Base-by-base conservation (phyloP, 1,139 yeast species). In the Chernovozyma sophiae-reginae region DNA sequence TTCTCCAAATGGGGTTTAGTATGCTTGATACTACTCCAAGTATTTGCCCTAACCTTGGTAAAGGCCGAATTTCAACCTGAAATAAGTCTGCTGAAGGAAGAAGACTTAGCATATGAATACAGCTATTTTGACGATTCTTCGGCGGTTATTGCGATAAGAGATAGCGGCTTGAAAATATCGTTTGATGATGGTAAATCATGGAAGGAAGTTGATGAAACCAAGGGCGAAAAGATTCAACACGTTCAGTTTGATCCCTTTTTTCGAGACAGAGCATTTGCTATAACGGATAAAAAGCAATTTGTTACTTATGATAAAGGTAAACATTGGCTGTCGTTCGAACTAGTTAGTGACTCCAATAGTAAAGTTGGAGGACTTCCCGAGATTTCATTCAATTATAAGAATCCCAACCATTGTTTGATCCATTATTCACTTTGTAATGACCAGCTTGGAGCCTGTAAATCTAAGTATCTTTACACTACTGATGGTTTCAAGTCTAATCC, bases 131-230 rank as follows among this genome's bases (percentile, higher is more conserved):
- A 79, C 45, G 85, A 79, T 49, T 74, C 84, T 0, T 49, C 75
- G 3, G 63, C 63, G 14, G 51, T 81, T 5, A 46, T 83, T 29
- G 60, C 66, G 11, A 53, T 69, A 31, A 65, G 65, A 11, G 52
- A 57, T 0, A 35, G 42, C 0, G 39, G 45, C 4, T 54, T 79
- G 2, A 58, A 45, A 28, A 47, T 72, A 8, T 80, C 90, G 0
- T 60, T 53, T 13, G 74, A 84, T 51, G 78, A 80, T 45, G 94
- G 94, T 6, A 64, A 53, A 15, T 51, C 65, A 0, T 85, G 86
- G 82, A 45, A 56, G 1, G 45, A 48, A 12, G 56, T 73, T 2
- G 49, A 57, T 25, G 66, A 53, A 3, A 34, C 61, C 48, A 39
- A 58, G 43, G 58, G 56, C n/a, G 48, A 50, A 4, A 32, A 35